Evolutionary conservation across 352 stramenopile species (phyloP), one percentile per base, ranked within the genome.

Genomic region (Pseudoperonospora humuli): DNA sequence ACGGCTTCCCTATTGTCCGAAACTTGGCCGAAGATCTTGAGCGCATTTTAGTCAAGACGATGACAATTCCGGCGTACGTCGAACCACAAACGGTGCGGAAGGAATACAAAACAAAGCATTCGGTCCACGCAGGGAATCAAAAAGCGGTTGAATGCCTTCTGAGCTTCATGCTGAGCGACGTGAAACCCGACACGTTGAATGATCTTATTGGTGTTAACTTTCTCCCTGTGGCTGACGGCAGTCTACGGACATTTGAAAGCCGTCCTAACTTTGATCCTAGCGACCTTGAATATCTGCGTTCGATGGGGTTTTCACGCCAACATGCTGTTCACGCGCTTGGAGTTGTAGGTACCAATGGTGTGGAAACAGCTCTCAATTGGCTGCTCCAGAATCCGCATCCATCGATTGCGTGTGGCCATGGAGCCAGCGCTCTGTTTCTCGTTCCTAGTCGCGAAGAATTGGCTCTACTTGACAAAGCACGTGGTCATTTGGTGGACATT

Each of bases 361-460:
- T 83, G n/a, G 69, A 85, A 57, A 54, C 40, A 15, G 74, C 70
- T 9, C 48, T 87, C 4, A 81, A 84, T 45, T 87, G 72, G 72
- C 40, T 87, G 23, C 59, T 87, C 39, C 59, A 77, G 23, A 70
- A 81, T 60, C 64, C 68, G 17, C 65, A 74, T 44, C 56, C 66
- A 27, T 64, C 60, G 29, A 26, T 57, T 15, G 46, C 38, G 49
- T 55, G 42, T 21, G 29, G 29, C 44, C 34, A 61, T 52, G 35
- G 48, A 37, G 11, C 21, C 11, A 50, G 13, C n/a, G 39, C 20
- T 8, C 36, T 44, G 34, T 79, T 73, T 50, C 67, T 73, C 9
- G 73, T 84, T 19, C 67, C 69, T 11, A 77, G 29, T 9, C 50
- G 28, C 15, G 62, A 75, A 35, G 67, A 84, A 39, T 40, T 66